A percentile compares a stretch with the other conserved stretches of the same genome.
Conservation (phyloP, 169 alveolate genomes). For the Perkinsus olseni region DNA sequence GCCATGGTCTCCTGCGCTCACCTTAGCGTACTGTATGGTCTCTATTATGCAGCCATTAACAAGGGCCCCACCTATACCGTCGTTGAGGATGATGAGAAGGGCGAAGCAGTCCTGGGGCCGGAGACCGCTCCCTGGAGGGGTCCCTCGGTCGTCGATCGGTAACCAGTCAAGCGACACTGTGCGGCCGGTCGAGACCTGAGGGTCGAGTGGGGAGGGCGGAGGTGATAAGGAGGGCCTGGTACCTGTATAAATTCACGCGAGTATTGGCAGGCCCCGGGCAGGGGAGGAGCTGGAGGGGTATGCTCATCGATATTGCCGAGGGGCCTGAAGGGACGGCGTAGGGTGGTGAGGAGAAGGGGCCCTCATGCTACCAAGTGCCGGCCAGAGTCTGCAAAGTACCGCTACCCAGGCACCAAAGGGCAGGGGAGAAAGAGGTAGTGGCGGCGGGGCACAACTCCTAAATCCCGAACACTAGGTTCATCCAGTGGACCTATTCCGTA, state of each 20-base stretch:
- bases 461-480: neutral
- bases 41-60: neutral
- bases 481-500: neutral
- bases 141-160: neutral
- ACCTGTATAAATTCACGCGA: neutral
- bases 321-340: neutral
- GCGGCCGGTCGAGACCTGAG: neutral
- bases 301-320: neutral
- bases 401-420: neutral
- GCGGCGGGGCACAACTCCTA: neutral
- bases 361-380: neutral
- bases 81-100: neutral
- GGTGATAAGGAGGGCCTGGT: neutral
- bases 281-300: neutral
- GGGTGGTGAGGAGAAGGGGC: too few species aligned
- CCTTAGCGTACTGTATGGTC: neutral
- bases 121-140: neutral
- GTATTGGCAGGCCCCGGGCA: neutral
- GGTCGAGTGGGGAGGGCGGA: neutral
- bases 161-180: neutral
- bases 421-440: neutral
- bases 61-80: neutral
- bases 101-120: neutral
- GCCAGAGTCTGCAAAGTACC: neutral
- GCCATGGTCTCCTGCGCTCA: neutral